phyloP scores from a whole-genome alignment of 23 red algal genomes.

The Gracilariopsis chorda region DNA sequence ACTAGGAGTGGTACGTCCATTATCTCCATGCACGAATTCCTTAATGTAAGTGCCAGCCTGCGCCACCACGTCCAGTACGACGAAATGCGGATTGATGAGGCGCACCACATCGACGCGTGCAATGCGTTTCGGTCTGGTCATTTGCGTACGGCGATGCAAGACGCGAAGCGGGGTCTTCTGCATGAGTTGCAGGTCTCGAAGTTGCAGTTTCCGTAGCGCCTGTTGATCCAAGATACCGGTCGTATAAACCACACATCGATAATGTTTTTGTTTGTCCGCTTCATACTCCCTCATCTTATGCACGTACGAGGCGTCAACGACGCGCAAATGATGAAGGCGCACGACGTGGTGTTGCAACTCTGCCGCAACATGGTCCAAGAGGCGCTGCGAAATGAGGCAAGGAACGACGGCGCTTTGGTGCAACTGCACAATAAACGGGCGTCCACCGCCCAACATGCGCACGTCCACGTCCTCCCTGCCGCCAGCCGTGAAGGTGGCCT shows the following conservation, averaged over 20 bases:
- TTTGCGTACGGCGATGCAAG: conserved; percentile 60
- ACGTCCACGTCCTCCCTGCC: conserved; percentile 93
- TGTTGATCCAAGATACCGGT: background rate
- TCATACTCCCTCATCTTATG: conserved; percentile 54
- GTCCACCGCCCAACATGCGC: conserved; percentile 80
- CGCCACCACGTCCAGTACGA: conserved; percentile 64
- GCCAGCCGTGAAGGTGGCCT: conserved; percentile 75
- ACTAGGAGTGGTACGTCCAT: conserved; percentile 66
- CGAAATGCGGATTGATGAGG: conserved; percentile 17
- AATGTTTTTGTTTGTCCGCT: conserved; percentile 73
- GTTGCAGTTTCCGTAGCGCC: background rate
- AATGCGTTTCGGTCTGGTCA: conserved; percentile 36
- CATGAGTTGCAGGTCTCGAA: background rate
- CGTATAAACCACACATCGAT: conserved; percentile 77
- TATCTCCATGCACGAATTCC: conserved; percentile 94
- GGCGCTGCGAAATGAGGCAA: background rate
- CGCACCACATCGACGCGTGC: background rate
- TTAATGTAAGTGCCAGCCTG: conserved; percentile 92
- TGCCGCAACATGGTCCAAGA: background rate
- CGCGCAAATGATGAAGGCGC: background rate
- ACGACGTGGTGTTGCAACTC: background rate
- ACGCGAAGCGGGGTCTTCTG: conserved; percentile 83
- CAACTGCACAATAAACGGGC: conserved; percentile 78
- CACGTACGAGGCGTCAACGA: background rate
- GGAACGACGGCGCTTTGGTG: background rate